Conservation (phyloP, 495 filamentous ascomycete genomes). For the Aspergillus wentii region DNA sequence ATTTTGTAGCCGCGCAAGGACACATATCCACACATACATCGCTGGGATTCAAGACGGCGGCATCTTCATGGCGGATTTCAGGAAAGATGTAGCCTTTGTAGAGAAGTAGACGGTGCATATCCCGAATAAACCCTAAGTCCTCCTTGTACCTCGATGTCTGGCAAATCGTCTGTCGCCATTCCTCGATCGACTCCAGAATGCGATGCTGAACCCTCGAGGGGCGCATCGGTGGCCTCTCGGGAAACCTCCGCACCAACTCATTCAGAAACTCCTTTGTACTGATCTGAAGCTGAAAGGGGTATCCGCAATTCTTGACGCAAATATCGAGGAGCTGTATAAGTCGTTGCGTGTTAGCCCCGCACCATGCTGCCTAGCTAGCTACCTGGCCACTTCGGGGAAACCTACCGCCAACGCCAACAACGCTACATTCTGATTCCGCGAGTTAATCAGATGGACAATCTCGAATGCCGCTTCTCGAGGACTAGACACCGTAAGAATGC, state of each 20-base stretch:
- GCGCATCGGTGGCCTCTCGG: conserved; percentile 84
- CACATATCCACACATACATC: conserved; percentile 61
- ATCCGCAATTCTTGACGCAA: conserved; percentile 99
- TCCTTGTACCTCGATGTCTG: conserved; percentile 96
- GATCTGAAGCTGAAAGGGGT: conserved; percentile 97
- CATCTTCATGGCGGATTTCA: conserved; percentile 86
- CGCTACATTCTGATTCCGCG: conserved; percentile 91
- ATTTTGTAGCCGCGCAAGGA: neutral
- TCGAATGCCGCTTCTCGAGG: conserved; percentile 93
- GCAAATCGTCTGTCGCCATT: conserved; percentile 98
- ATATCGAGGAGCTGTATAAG: conserved; percentile 79
- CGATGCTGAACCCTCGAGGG: conserved; percentile 82
- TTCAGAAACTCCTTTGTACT: conserved; percentile 98
- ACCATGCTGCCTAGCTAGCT: neutral
- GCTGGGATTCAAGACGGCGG: conserved; percentile 93
- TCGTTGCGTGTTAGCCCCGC: conserved; percentile 20
- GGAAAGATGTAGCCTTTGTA: conserved; percentile 98
- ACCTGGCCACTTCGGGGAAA: conserved; percentile 5
- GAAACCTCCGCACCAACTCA: conserved; percentile 94
- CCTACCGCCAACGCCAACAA: conserved; percentile 73
- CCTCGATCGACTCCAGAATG: conserved; percentile 95
- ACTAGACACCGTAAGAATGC: conserved; percentile 30
- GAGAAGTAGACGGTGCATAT: conserved; percentile 93
- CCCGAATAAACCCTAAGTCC: conserved; percentile 90
- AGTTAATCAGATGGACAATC: conserved; percentile 92